Evolutionary conservation across 2,329 filamentous ascomycete genomes (phyloP).

Genomic region (Aspergillus piperis): DNA sequence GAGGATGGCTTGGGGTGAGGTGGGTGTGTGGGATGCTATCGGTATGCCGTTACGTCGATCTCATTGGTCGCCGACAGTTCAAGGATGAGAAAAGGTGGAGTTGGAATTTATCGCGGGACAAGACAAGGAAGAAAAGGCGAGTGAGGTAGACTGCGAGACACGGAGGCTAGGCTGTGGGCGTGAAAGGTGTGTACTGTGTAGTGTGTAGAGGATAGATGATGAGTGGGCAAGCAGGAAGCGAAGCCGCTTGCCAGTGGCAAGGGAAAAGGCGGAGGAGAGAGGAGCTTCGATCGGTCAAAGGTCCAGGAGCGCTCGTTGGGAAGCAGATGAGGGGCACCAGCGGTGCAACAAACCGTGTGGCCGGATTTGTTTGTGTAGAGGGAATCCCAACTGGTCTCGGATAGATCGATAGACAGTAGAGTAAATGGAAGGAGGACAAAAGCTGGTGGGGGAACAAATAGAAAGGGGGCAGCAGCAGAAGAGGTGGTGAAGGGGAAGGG

Average conservation of each 20-base stretch:
- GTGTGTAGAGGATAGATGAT: slow-evolving; percentile 1
- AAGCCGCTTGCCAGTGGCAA: slow-evolving; percentile 21
- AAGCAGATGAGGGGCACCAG: slow-evolving; percentile 21
- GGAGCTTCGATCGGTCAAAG: slow-evolving; percentile 19
- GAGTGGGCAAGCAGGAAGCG: slow-evolving; percentile 8
- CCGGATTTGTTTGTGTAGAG: not conserved
- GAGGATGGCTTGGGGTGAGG: slow-evolving; percentile 23
- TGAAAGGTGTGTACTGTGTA: not conserved
- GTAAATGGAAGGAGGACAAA: not conserved
- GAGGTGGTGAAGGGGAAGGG: not conserved
- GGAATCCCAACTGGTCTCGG: not conserved
- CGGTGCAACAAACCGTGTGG: not conserved
- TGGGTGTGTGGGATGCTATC: slow-evolving; percentile 17
- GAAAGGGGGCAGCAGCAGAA: not conserved
- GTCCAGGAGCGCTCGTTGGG: slow-evolving; percentile 4
- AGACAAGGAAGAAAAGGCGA: not conserved
- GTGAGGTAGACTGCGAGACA: slow-evolving; percentile 3
- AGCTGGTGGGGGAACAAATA: not conserved
- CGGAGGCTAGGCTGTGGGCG: not conserved
- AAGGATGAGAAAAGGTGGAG: slow-evolving; percentile 8
- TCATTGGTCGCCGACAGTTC: slow-evolving; percentile 30
- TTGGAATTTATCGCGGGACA: slow-evolving; percentile 7
- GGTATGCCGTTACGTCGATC: slow-evolving; percentile 26
- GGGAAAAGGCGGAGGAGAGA: slow-evolving; percentile 10
- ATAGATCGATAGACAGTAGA: not conserved